phyloP scores from a whole-genome alignment of 768 basidiomycete species.

The Mycena vulgaris region DNA sequence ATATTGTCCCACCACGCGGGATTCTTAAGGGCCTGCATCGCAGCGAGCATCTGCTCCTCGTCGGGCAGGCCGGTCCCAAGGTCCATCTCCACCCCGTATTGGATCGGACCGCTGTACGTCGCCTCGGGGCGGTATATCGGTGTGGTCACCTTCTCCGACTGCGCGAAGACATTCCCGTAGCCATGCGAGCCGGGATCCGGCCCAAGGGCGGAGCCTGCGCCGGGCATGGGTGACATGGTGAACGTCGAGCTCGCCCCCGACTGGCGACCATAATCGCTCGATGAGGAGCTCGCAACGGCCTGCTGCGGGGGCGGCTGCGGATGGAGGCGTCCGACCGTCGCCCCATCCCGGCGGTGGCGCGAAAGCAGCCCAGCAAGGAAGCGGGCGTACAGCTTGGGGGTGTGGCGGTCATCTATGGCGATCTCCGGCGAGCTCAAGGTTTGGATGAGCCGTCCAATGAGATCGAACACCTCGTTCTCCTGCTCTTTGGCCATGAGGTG shows the following conservation, averaged over 20 bases:
- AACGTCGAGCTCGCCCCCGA: slow-evolving; percentile 45
- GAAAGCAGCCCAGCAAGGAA: slow-evolving; percentile 83
- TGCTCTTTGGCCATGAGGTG: slow-evolving; percentile 71
- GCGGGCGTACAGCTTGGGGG: slow-evolving; percentile 84
- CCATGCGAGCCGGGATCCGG: slow-evolving; percentile 36
- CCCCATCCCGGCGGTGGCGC: slow-evolving; percentile 78
- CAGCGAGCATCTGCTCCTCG: slow-evolving; percentile 74
- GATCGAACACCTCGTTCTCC: slow-evolving; percentile 79
- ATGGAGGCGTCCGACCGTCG: slow-evolving; percentile 69
- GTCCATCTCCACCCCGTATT: slow-evolving; percentile 55
- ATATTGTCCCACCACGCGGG: slow-evolving; percentile 83
- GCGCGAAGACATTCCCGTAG: slow-evolving; percentile 38
- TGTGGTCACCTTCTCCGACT: slow-evolving; percentile 48
- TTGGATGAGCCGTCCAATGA: slow-evolving; percentile 81
- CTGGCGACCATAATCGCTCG: slow-evolving; percentile 36
- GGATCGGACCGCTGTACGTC: slow-evolving; percentile 62
- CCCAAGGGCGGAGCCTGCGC: slow-evolving; percentile 19
- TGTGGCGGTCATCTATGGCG: slow-evolving; percentile 87
- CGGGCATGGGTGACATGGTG: slow-evolving; percentile 44
- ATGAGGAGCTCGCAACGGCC: slow-evolving; percentile 35
- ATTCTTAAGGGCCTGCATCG: slow-evolving; percentile 82
- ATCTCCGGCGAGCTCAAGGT: slow-evolving; percentile 80
- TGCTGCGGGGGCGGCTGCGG: slow-evolving; percentile 63
- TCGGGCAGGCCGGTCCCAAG: slow-evolving; percentile 59
- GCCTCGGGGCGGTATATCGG: slow-evolving; percentile 65